Percentiles rank a stretch among this genome's conserved stretches.
Evolutionary conservation across 163 green algal species (phyloP).

Genomic region (Chlamydomonas reinhardtii): DNA sequence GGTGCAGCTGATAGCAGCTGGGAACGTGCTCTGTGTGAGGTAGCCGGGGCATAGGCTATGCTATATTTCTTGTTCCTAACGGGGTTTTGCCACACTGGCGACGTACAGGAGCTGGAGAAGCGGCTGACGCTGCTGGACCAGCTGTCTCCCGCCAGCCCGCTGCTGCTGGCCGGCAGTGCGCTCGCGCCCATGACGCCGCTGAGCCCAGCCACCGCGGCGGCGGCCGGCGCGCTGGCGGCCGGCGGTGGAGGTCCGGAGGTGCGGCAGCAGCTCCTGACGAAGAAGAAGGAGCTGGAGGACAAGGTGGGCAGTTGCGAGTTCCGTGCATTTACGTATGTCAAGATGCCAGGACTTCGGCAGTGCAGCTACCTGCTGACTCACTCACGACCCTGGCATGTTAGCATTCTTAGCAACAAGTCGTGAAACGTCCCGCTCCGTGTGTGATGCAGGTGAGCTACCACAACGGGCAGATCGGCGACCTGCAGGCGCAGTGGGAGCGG

Average conservation of each 20-base stretch:
- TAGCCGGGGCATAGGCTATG: no score
- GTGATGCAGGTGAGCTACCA: conserved; percentile 56
- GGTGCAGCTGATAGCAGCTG: no score
- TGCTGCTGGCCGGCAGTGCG: conserved; percentile 21
- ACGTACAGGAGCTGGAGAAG: conserved; percentile 70
- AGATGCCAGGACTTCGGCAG: no score
- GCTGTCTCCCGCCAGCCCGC: conserved; percentile 56
- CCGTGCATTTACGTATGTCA: no score
- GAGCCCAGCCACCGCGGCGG: conserved; percentile 1
- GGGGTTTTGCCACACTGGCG: no score
- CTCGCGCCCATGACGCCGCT: not conserved
- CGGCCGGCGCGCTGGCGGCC: not conserved
- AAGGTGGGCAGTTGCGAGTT: conserved; percentile 2
- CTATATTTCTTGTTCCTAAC: no score
- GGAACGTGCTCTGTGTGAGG: no score
- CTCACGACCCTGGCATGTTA: no score
- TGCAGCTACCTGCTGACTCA: no score
- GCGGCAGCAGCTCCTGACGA: conserved; percentile 50
- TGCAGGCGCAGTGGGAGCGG: conserved; percentile 68
- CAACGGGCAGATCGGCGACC: conserved; percentile 65
- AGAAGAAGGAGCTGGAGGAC: conserved; percentile 48
- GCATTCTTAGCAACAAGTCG: no score
- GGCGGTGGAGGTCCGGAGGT: not conserved
- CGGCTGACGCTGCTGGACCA: conserved; percentile 68
- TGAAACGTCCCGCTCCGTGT: not conserved